phyloP scores from a whole-genome alignment of 2,329 filamentous ascomycete species.

The Chlorencoelia australis region DNA sequence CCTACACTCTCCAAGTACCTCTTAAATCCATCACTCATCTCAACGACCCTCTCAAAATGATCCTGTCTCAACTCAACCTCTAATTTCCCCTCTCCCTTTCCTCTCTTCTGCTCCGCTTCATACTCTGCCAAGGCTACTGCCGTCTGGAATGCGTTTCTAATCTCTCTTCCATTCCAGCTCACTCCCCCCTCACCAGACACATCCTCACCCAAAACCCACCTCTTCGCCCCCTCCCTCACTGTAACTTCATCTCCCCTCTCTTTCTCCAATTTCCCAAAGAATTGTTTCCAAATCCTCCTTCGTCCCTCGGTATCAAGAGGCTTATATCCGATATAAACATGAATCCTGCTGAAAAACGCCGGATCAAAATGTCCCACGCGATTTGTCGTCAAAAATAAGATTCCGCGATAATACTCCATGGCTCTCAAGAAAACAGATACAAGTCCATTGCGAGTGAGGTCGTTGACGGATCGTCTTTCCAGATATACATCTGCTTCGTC shows the following conservation, averaged over 20 bases:
- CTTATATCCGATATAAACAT: conserved; percentile 28
- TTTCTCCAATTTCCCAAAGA: conserved; percentile 14
- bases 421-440: conserved; percentile 31
- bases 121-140: conserved; percentile 18
- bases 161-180: conserved; percentile 23
- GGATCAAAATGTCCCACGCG: conserved; percentile 32
- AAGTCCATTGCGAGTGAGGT: conserved; percentile 28
- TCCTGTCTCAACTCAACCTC: conserved; percentile 11
- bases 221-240: conserved; percentile 10
- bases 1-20: conserved; percentile 14
- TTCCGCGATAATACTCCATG: conserved; percentile 33
- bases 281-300: conserved; percentile 24
- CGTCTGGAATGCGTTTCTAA: conserved; percentile 22
- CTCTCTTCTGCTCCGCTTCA: conserved; percentile 6
- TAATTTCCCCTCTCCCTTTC: neutral
- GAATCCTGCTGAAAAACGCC: conserved; percentile 30
- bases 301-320: conserved; percentile 17
- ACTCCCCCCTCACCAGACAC: conserved; percentile 12
- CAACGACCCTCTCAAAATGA: conserved; percentile 17
- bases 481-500: conserved; percentile 45
- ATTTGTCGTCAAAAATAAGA: conserved; percentile 35
- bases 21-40: conserved; percentile 17
- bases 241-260: conserved; percentile 13
- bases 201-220: conserved; percentile 13
- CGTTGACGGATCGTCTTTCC: conserved; percentile 23